Evolutionary conservation across 2,329 filamentous ascomycete species (phyloP).

Genomic region (Alternaria gansuensis): DNA sequence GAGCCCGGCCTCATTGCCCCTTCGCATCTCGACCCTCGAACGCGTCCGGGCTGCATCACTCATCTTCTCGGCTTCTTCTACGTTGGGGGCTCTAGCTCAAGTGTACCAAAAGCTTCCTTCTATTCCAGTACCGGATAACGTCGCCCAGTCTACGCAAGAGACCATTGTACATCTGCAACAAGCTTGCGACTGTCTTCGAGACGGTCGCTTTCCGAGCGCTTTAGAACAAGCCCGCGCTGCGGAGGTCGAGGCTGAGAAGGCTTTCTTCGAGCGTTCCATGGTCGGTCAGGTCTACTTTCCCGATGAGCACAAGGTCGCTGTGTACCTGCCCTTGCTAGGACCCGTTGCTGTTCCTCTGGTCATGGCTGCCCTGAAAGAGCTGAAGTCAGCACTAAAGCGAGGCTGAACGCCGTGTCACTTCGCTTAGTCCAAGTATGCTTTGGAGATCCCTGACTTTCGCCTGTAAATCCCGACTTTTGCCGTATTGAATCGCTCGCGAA

Average conservation of each 20-base stretch:
- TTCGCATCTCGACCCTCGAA: constrained; percentile 83
- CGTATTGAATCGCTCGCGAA: background rate
- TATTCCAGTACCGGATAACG: constrained; percentile 88
- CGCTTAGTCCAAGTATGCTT: background rate
- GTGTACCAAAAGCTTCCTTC: constrained; percentile 81
- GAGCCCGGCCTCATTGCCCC: constrained; percentile 77
- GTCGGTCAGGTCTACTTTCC: constrained; percentile 98
- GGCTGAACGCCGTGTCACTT: constrained; percentile 20
- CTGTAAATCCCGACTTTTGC: background rate
- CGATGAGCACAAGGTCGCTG: constrained; percentile 96
- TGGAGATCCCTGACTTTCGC: background rate
- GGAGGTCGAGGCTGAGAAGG: constrained; percentile 87
- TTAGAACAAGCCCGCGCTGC: constrained; percentile 83
- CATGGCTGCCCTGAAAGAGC: constrained; percentile 82
- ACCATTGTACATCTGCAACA: constrained; percentile 79
- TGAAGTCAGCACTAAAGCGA: constrained; percentile 33
- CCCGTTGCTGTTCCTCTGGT: constrained; percentile 89
- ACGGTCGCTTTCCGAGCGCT: constrained; percentile 70
- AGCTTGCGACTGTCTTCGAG: constrained; percentile 75
- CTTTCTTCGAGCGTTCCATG: constrained; percentile 99
- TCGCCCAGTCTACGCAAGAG: constrained; percentile 83
- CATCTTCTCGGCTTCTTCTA: constrained; percentile 88
- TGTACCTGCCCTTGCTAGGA: constrained; percentile 90
- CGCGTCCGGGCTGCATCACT: constrained; percentile 87
- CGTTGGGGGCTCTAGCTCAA: constrained; percentile 89